Evolutionary conservation across 306 rosid genomes (phyloP).

Genomic region (Adenanthera pavonina): DNA sequence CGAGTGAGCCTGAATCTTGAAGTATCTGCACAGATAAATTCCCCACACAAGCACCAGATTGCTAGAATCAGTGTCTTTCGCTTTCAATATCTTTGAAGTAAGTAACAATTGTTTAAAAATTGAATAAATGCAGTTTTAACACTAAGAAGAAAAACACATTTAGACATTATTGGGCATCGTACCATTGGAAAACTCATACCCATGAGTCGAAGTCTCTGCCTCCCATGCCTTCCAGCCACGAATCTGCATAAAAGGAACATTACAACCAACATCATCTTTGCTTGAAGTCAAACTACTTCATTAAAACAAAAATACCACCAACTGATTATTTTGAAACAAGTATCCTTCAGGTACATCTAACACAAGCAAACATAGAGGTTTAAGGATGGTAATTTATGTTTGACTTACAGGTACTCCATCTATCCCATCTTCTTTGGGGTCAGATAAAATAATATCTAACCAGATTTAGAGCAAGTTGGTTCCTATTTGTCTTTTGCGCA

Average conservation of each 20-base stretch:
- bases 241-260: conserved; percentile 61
- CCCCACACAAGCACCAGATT: conserved; percentile 18
- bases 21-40: conserved; percentile 60
- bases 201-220: conserved; percentile 74
- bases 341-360: neutral
- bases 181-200: conserved; percentile 84
- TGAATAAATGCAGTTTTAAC: neutral
- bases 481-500: no score
- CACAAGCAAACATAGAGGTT: neutral
- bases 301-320: neutral
- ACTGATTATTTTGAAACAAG: neutral
- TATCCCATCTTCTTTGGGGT: no score
- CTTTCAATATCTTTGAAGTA: no score
- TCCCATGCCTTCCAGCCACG: conserved; percentile 99
- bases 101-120: no score
- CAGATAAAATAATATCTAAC: no score
- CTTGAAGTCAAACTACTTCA: neutral
- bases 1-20: conserved; percentile 93
- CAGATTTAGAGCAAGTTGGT: no score
- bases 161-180: conserved; percentile 31
- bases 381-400: no score
- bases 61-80: conserved; percentile 21
- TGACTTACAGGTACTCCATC: no score
- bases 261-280: conserved; percentile 19
- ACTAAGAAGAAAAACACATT: conserved; percentile 15